Evolutionary conservation across 2,329 filamentous ascomycete species (phyloP).

Genomic region (Venturia asperata): DNA sequence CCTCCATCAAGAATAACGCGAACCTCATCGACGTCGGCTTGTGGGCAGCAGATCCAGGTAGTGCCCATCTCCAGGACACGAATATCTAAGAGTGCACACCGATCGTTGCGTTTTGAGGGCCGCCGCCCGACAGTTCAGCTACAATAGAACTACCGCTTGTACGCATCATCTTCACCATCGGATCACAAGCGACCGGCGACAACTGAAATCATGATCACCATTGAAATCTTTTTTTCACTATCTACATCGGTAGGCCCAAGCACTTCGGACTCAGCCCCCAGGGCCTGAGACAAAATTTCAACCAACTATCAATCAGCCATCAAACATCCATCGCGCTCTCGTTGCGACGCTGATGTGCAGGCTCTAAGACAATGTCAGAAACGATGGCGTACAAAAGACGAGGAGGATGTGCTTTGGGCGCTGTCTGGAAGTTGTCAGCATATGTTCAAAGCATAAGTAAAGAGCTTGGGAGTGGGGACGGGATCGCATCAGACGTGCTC

Average conservation of each 20-base stretch:
- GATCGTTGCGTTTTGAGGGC: conserved; percentile 6
- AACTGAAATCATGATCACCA: neutral
- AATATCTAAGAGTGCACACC: too few species aligned
- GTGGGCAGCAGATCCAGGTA: neutral
- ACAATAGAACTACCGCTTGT: too few species aligned
- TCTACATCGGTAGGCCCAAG: neutral
- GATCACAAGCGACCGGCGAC: neutral
- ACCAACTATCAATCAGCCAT: neutral
- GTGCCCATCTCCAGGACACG: neutral
- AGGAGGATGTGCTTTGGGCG: neutral
- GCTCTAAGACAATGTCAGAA: neutral
- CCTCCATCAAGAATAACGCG: neutral
- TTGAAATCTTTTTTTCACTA: neutral
- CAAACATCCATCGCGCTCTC: neutral
- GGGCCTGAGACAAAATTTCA: neutral
- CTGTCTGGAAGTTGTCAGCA: neutral
- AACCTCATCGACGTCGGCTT: neutral
- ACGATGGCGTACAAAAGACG: neutral
- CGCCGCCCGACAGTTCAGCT: neutral
- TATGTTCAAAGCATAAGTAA: neutral
- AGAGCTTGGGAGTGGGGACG: neutral
- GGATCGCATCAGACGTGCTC: neutral
- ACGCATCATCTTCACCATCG: neutral
- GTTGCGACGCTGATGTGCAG: neutral
- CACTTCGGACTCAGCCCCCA: neutral